Percentiles rank a stretch among this genome's conserved stretches.
Conservation (phyloP, 164 flowering plant species). For the Kalanchoe fedtschenkoi region DNA sequence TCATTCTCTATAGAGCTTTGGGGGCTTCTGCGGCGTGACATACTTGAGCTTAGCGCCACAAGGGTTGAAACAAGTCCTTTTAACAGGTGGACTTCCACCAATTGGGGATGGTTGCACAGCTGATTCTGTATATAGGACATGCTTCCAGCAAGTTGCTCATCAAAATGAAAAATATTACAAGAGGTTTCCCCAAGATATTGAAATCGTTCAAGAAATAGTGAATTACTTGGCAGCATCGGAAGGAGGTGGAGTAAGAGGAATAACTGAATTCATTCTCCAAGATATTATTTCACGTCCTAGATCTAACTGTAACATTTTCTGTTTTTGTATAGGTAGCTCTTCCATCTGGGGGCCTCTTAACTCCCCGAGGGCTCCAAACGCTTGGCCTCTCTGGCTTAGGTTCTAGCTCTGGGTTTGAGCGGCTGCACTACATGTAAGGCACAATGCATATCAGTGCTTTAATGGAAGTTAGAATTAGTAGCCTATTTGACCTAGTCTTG, state of each 20-base stretch:
- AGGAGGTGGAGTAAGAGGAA: slow-evolving; percentile 69
- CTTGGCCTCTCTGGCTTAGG: slow-evolving; percentile 84
- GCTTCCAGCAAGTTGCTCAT: slow-evolving; percentile 41
- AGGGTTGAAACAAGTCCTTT: slow-evolving; percentile 74
- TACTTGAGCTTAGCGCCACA: slow-evolving; percentile 91
- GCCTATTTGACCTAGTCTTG: not conserved
- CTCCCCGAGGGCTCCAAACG: slow-evolving; percentile 71
- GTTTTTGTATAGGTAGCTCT: slow-evolving; percentile 48
- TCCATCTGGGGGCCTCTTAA: slow-evolving; percentile 88
- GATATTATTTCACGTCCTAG: not conserved
- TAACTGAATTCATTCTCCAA: slow-evolving; percentile 1
- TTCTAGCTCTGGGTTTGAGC: slow-evolving; percentile 85
- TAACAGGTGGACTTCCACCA: slow-evolving; percentile 95
- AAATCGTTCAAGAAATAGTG: slow-evolving; percentile 67
- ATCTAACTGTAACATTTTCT: not conserved
- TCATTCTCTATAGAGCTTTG: slow-evolving; percentile 56
- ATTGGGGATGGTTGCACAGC: slow-evolving; percentile 68
- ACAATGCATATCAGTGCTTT: not conserved
- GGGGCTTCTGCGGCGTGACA: slow-evolving; percentile 94
- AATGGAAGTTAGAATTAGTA: not conserved
- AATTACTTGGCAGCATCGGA: slow-evolving; percentile 57
- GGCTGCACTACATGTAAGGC: slow-evolving; percentile 80
- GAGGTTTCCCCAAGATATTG: slow-evolving; percentile 86
- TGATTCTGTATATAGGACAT: slow-evolving; percentile 58
- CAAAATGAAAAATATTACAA: slow-evolving; percentile 89